Percentiles rank a stretch among this genome's conserved stretches.
Conservation (phyloP, 768 basidiomycete species). For the Tylopilus balloui region DNA sequence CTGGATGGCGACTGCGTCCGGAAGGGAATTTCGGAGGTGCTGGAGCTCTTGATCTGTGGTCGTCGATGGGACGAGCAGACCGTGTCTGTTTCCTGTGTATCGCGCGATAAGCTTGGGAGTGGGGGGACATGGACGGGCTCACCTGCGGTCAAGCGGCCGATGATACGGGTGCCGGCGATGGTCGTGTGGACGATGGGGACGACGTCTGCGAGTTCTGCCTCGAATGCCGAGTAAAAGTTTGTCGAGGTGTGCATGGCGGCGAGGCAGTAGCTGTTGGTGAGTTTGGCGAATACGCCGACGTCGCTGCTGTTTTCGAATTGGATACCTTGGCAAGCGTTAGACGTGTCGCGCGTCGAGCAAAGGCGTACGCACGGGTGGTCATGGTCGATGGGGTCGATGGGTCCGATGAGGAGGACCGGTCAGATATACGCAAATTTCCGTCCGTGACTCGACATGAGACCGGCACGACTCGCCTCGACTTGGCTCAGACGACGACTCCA, state of each 20-base stretch:
- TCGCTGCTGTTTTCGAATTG: constrained; percentile 95
- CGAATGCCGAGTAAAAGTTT: constrained; percentile 98
- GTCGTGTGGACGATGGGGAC: constrained; percentile 95
- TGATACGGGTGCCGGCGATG: constrained; percentile 90
- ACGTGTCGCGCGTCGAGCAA: background rate
- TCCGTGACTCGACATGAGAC: constrained; percentile 14
- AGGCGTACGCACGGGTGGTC: constrained; percentile 58
- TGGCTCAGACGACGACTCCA: constrained; percentile 5
- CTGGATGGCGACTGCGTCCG: constrained; percentile 90
- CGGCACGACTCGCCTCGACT: background rate
- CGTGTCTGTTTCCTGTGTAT: constrained; percentile 83
- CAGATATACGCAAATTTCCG: background rate
- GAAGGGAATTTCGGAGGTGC: constrained; percentile 92
- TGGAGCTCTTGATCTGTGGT: constrained; percentile 98
- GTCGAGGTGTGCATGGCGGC: constrained; percentile 90
- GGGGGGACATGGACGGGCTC: background rate
- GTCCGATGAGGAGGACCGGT: background rate
- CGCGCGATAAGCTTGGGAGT: background rate
- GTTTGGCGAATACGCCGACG: constrained; percentile 94
- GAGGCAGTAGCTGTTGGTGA: constrained; percentile 98
- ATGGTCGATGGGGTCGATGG: constrained; percentile 32
- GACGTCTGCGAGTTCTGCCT: constrained; percentile 88
- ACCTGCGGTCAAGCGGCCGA: constrained; percentile 93
- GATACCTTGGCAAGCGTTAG: constrained; percentile 48
- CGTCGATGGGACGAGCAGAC: constrained; percentile 90